Base-by-base conservation (phyloP, 2,329 filamentous ascomycete genomes). In the Aspergillus calidoustus region DNA sequence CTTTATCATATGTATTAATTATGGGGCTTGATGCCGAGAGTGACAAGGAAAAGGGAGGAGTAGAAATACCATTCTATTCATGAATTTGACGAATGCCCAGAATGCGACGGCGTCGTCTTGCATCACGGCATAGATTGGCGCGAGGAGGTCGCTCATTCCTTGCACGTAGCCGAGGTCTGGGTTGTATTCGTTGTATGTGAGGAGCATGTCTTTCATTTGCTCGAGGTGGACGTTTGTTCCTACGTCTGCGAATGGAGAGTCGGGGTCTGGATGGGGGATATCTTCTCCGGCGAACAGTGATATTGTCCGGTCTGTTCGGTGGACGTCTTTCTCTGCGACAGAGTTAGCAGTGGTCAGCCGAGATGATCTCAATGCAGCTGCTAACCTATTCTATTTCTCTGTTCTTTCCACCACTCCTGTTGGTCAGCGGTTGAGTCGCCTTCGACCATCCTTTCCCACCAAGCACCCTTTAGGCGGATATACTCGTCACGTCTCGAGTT, bases 121-220 rank as follows among this genome's bases (percentile, higher is more conserved):
- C 80, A 97, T 90, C 23, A 99, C 92, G 4, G 95, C 95, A 73
- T 99, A 99, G 63, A 99, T 92, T 2, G 95, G 95, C 0, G 95
- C 93, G 8, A 99, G 86, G 1, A 99, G 86, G 77, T 99, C 95
- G 13, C 93, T 97, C 95, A 99, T 99, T 64, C 95, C 95, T 80
- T 99, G 95, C 1, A 99, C 95, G 73, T 99, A 99, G 53, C 96
- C 95, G 3, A 99, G 85, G 61, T 95, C 92, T 62, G 89, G 91
- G 80, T 99, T 99, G 79, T 96, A 96, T 79, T 99, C 95, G 75
- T 99, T 98, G 77, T 99, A 99, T 0, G 95, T 98, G 19, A 99
- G 84, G 0, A 99, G 88, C 91, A 99, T 96, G 75, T 99, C 95
- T 80, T 99, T 99, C 87, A 99, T 91, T 80, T 99, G 95, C 78